Conservation (phyloP, 768 basidiomycete species). For the Lactifluus subvellereus region DNA sequence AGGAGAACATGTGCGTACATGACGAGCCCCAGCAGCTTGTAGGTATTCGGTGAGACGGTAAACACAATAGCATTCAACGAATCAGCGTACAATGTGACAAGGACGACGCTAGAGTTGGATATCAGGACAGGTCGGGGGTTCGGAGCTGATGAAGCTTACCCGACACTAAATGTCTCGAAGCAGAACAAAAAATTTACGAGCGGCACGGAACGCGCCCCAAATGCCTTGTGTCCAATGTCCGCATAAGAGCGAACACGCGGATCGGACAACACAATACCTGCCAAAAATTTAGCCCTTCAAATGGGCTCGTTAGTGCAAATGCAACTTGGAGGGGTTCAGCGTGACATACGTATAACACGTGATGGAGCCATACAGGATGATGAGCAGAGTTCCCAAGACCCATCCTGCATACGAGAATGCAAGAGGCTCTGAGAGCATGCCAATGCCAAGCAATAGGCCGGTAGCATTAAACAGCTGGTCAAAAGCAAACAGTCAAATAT, state of each 20-base stretch:
- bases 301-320: neutral
- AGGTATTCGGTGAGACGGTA: constrained; percentile 55
- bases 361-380: constrained; percentile 69
- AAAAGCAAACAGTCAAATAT: neutral
- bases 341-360: constrained; percentile 82
- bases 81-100: constrained; percentile 88
- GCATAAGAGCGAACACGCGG: constrained; percentile 72
- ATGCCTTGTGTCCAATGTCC: constrained; percentile 86
- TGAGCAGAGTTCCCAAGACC: constrained; percentile 67
- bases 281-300: constrained; percentile 79
- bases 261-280: constrained; percentile 66
- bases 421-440: constrained; percentile 83
- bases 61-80: constrained; percentile 73
- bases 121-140: neutral
- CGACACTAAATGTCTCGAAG: constrained; percentile 79
- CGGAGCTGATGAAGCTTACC: constrained; percentile 37
- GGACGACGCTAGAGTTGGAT: constrained; percentile 54
- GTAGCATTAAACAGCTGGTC: constrained; percentile 81
- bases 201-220: constrained; percentile 64
- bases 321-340: neutral
- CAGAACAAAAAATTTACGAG: constrained; percentile 73
- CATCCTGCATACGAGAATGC: constrained; percentile 92
- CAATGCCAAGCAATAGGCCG: constrained; percentile 81
- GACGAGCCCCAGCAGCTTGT: constrained; percentile 68
- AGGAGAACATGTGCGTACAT: constrained; percentile 43